Evolutionary conservation across 495 filamentous ascomycete species (phyloP).

Genomic region (Annulohypoxylon moriforme): DNA sequence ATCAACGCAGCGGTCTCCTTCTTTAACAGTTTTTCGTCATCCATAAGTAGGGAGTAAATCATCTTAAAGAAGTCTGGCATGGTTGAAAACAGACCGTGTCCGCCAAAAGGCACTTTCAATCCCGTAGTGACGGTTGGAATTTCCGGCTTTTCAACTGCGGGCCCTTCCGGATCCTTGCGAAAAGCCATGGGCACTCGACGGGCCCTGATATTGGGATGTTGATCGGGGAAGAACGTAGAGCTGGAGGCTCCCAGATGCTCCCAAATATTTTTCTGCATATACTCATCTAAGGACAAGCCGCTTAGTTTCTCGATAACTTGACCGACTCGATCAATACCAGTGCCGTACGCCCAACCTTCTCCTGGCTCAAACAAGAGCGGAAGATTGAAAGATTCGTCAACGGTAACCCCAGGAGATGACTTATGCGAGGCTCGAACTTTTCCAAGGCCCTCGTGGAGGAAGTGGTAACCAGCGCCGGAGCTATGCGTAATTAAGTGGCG

Average conservation of each 20-base stretch:
- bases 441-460: conserved; percentile 41
- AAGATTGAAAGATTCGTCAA: conserved; percentile 42
- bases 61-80: conserved; percentile 47
- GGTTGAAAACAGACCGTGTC: conserved; percentile 46
- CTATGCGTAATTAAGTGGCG: conserved; percentile 53
- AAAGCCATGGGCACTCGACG: conserved; percentile 38
- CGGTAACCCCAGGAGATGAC: conserved; percentile 5
- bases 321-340: conserved; percentile 51
- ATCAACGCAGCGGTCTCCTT: conserved; percentile 42
- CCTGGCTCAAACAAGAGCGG: conserved; percentile 55
- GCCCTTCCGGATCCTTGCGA: conserved; percentile 28
- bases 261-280: conserved; percentile 47
- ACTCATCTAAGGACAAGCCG: conserved; percentile 44
- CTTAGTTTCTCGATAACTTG: conserved; percentile 45
- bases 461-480: conserved; percentile 47
- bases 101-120: conserved; percentile 39
- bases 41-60: conserved; percentile 43
- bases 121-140: conserved; percentile 31
- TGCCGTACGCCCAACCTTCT: conserved; percentile 52
- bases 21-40: conserved; percentile 49
- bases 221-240: conserved; percentile 49
- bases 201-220: background rate
- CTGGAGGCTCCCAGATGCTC: conserved; percentile 23
- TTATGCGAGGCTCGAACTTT: conserved; percentile 20
- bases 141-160: conserved; percentile 16